A percentile compares a stretch with the other conserved stretches of the same genome.
These are phyloP conservation scores for Penicillium chermesinum DNA, from an alignment of 495 filamentous ascomycete species.

Conservation along the genomic window DNA sequence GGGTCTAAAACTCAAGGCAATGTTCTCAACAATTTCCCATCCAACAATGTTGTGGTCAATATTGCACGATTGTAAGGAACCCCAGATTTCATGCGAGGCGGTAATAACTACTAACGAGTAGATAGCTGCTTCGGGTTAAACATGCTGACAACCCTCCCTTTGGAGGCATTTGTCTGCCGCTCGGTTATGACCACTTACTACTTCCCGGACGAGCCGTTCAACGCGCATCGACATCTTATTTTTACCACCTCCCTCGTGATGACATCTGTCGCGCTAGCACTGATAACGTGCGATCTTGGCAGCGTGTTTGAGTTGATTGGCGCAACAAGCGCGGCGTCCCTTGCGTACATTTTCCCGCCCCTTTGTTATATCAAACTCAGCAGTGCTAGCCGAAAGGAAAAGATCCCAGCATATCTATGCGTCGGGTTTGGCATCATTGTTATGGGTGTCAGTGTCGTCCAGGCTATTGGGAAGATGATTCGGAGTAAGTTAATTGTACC, in stretches of 20 bases:
- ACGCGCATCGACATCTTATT: constrained; percentile 76
- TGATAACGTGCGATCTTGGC: constrained; percentile 89
- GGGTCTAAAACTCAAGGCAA: constrained; percentile 89
- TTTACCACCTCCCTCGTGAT: constrained; percentile 77
- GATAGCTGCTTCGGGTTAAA: constrained; percentile 82
- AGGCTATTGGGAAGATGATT: constrained; percentile 65
- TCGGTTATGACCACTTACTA: constrained; percentile 96
- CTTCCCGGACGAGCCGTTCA: constrained; percentile 74
- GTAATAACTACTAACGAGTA: constrained; percentile 22
- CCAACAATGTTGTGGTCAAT: constrained; percentile 85
- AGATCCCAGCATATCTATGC: constrained; percentile 62
- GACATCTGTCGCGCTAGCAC: constrained; percentile 66
- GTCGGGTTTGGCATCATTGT: constrained; percentile 75
- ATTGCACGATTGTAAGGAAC: constrained; percentile 70
- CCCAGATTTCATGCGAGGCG: too few relatives aligned
- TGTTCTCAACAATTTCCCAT: constrained; percentile 95
- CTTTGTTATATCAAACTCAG: constrained; percentile 92
- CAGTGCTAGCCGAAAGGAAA: constrained; percentile 60
- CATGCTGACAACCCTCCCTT: constrained; percentile 94
- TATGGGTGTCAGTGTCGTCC: constrained; percentile 75
- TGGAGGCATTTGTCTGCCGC: constrained; percentile 95
- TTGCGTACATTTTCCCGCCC: constrained; percentile 93
- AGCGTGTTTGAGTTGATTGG: constrained; percentile 93
- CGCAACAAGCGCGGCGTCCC: constrained; percentile 84
- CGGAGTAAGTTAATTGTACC: constrained; percentile 28